Conservation (phyloP, 345 rosid genomes). For the Excoecaria cochinchinensis region DNA sequence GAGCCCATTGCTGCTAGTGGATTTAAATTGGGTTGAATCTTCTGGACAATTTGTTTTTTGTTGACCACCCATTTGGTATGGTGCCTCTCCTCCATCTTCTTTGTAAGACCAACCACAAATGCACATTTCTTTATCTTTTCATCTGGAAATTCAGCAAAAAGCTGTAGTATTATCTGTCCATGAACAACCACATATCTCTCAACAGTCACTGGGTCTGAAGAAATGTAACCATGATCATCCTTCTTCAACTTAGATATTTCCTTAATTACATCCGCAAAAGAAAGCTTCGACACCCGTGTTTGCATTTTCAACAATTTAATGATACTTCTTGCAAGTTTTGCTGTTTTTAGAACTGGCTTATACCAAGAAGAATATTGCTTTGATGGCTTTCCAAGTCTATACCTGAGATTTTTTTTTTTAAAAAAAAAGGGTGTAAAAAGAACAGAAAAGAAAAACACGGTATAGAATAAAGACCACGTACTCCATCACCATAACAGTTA, state of each 20-base stretch:
- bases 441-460: neutral
- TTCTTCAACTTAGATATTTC: constrained; percentile 48
- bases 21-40: constrained; percentile 49
- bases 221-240: constrained; percentile 55
- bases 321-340: constrained; percentile 62
- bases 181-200: constrained; percentile 80
- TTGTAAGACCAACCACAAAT: constrained; percentile 51
- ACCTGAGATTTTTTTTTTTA: constrained; percentile 46
- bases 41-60: constrained; percentile 51
- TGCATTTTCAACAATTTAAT: constrained; percentile 59
- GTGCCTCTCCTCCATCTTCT: constrained; percentile 70
- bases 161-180: constrained; percentile 72
- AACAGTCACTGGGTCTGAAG: constrained; percentile 53
- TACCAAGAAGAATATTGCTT: constrained; percentile 79
- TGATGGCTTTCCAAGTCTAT: constrained; percentile 84
- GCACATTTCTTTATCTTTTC: constrained; percentile 49
- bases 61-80: constrained; percentile 80
- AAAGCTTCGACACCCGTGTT: constrained; percentile 54
- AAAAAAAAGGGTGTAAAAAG: neutral
- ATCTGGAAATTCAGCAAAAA: constrained; percentile 62
- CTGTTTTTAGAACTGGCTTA: constrained; percentile 65
- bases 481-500: neutral
- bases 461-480: constrained; percentile 10
- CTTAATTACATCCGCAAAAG: constrained; percentile 54
- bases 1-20: constrained; percentile 53